Conservation (phyloP, 805 yeast genomes). For the Jamesozyma piceae region DNA sequence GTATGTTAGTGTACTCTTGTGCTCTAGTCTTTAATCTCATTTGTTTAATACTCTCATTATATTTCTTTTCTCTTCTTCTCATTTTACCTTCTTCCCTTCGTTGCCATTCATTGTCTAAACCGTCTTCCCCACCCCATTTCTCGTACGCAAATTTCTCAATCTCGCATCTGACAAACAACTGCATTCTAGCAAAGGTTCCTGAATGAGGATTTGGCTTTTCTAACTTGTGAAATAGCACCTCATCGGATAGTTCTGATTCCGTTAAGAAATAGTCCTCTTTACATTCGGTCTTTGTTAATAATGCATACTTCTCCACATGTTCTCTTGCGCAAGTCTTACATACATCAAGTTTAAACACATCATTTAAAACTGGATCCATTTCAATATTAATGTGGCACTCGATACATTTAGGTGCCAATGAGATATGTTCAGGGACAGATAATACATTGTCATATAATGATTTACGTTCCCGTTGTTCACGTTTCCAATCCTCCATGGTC, state of each 20-base stretch:
- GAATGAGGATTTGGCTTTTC: slow-evolving; percentile 95
- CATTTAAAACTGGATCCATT: slow-evolving; percentile 60
- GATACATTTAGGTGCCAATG: slow-evolving; percentile 67
- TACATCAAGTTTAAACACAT: slow-evolving; percentile 65
- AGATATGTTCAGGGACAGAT: slow-evolving; percentile 65
- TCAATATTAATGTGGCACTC: slow-evolving; percentile 74
- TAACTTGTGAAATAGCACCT: slow-evolving; percentile 54
- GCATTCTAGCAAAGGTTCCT: slow-evolving; percentile 83
- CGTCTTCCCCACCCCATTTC: slow-evolving; percentile 91
- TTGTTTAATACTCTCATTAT: slow-evolving; percentile 66
- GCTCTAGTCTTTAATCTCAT: slow-evolving; percentile 92
- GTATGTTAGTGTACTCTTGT: slow-evolving; percentile 68
- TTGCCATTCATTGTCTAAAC: slow-evolving; percentile 87
- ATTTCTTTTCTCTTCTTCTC: slow-evolving; percentile 67
- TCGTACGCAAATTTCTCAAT: slow-evolving; percentile 89
- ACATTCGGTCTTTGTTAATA: slow-evolving; percentile 92
- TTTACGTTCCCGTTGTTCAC: slow-evolving; percentile 47
- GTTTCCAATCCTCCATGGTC: slow-evolving; percentile 47
- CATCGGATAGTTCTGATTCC: slow-evolving; percentile 82
- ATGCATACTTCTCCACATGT: slow-evolving; percentile 78
- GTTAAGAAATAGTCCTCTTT: slow-evolving; percentile 85
- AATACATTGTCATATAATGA: slow-evolving; percentile 41
- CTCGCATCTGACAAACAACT: slow-evolving; percentile 77
- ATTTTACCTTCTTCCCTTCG: slow-evolving; percentile 65
- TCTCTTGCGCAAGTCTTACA: slow-evolving; percentile 69